Conservation (phyloP, 2,329 filamentous ascomycete genomes). For the Dothideomycetes sp. region DNA sequence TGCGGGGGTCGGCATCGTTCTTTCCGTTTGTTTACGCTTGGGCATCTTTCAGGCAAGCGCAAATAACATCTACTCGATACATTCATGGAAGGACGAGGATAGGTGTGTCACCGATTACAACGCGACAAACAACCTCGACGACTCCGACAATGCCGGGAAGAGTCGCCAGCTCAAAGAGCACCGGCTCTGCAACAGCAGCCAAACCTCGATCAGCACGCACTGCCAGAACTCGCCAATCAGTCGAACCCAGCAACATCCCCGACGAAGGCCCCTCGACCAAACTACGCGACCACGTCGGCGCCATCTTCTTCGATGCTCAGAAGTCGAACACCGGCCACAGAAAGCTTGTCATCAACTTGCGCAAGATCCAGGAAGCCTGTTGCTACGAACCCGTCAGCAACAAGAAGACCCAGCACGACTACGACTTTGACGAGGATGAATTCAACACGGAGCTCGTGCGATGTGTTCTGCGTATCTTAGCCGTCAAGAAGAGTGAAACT, state of each 20-base stretch:
- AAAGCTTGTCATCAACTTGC: constrained; percentile 76
- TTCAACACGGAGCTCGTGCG: constrained; percentile 82
- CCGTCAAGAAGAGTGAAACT: constrained; percentile 82
- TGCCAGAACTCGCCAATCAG: constrained; percentile 19
- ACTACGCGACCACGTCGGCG: constrained; percentile 63
- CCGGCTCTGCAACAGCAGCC: background rate
- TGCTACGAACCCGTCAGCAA: constrained; percentile 45
- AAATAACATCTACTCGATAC: no score
- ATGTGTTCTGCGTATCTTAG: constrained; percentile 72
- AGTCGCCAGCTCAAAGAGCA: constrained; percentile 17
- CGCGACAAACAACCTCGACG: background rate
- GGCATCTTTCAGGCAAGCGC: background rate
- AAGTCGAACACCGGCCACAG: constrained; percentile 81
- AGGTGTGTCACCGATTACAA: no score
- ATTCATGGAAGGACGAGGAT: no score
- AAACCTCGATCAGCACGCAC: constrained; percentile 16
- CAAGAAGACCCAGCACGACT: constrained; percentile 44
- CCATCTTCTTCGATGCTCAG: constrained; percentile 56
- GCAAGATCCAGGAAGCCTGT: constrained; percentile 85
- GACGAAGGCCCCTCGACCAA: constrained; percentile 62
- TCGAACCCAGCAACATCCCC: constrained; percentile 42
- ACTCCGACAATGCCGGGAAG: constrained; percentile 24
- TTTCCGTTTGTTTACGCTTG: constrained; percentile 11
- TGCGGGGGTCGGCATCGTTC: constrained; percentile 1
- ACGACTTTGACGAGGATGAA: constrained; percentile 71